Conservation (phyloP, 108 stramenopile species). For the Nannochloropsis oceanica region DNA sequence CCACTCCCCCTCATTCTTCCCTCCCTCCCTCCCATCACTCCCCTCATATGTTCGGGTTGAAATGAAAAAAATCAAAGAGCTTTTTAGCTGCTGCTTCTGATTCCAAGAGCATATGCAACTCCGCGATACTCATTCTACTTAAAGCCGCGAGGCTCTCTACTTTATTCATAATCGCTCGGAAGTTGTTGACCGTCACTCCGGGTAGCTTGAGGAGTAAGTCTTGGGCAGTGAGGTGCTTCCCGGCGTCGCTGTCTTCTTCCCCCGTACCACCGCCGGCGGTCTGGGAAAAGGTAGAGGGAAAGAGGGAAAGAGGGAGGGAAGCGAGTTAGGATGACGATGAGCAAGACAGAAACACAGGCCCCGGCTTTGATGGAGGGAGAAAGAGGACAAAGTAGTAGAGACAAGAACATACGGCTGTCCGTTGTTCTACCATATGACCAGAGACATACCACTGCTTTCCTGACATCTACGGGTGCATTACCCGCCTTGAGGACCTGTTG, state of each 20-base stretch:
- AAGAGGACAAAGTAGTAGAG: no score
- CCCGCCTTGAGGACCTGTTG: slow-evolving; percentile 9
- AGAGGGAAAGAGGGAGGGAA: background rate
- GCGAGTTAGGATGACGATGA: background rate
- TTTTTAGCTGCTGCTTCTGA: slow-evolving; percentile 63
- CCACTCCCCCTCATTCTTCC: background rate
- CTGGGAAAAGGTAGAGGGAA: background rate
- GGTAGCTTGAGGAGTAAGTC: slow-evolving; percentile 73
- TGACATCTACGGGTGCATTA: slow-evolving; percentile 14
- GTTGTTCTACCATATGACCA: background rate
- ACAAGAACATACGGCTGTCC: background rate
- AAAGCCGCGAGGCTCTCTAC: slow-evolving; percentile 63
- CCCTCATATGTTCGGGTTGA: background rate
- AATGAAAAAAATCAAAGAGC: slow-evolving; percentile 63
- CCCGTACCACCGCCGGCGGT: background rate
- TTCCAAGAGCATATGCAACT: slow-evolving; percentile 55
- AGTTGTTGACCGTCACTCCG: slow-evolving; percentile 65
- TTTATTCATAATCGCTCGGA: slow-evolving; percentile 60
- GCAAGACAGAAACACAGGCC: background rate
- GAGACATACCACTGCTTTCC: slow-evolving; percentile 17
- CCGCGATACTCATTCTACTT: slow-evolving; percentile 52
- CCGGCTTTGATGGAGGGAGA: no score
- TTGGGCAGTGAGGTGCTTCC: slow-evolving; percentile 54
- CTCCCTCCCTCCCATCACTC: background rate
- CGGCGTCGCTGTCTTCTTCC: background rate